Evolutionary conservation across 495 filamentous ascomycete species (phyloP), one percentile per base, ranked within the genome.

Genomic region (Penicillium longicatenatum): DNA sequence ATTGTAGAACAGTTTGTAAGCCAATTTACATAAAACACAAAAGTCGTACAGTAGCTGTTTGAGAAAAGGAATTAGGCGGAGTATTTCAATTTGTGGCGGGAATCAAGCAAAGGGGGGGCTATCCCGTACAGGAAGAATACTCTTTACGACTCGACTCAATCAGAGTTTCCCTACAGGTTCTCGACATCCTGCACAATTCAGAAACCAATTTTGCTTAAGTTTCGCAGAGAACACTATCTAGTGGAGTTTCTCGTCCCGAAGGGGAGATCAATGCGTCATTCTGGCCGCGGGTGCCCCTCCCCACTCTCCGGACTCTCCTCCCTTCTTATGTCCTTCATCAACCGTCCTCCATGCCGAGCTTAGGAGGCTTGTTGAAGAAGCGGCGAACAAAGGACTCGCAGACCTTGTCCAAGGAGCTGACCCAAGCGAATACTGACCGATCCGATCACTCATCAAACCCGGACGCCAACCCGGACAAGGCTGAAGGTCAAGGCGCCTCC

Each of bases 311-410:
- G 58, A 62, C 59, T 55, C 55, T 49, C 47, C 55, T 57, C 53
- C 50, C 45, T 58, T 45, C 52, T 42, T 54, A 43, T 50, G 59
- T 33, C 52, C 50, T 48, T 54, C 24, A 53, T n/a, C 33, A 57
- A 54, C 60, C 58, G 45, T 63, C 60, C 69, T 73, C 72, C 63
- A 78, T 78, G 75, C 77, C 74, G 71, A 78, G 68, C 57, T 66
- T 79, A 71, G 77, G 77, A 73, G 89, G 91, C 61, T 88, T 97
- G 68, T 84, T 98, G 68, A 98, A 97, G 84, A 97, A 96, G 86
- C 92, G 95, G 82, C 86, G 91, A 83, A 95, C 93, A 78, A 96
- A 91, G 86, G 88, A 91, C 72, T 79, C 76, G 67, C 75, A 77
- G 63, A 72, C 72, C 69, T 75, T 79, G 69, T 75, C 75, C 59